phyloP scores from a whole-genome alignment of 345 rosid genomes.

The Hibiscus tridactylites region DNA sequence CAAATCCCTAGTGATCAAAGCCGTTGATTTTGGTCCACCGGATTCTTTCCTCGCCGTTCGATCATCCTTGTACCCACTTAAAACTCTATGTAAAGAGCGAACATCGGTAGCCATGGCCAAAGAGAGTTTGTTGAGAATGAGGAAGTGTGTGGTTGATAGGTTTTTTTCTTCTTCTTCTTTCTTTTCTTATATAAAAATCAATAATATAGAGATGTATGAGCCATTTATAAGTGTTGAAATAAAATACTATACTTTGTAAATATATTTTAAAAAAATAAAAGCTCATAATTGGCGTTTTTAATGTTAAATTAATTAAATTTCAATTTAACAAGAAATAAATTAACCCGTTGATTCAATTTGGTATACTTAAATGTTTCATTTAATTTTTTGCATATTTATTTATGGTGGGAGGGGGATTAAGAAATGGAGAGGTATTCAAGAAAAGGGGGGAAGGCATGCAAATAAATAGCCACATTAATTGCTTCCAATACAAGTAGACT shows the following conservation, averaged over 20 bases:
- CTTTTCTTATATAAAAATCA: neutral
- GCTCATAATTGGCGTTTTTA: neutral
- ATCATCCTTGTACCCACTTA: slow-evolving; percentile 2
- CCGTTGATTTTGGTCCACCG: slow-evolving; percentile 28
- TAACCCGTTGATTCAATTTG: neutral
- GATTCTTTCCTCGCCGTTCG: neutral
- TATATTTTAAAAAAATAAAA: neutral
- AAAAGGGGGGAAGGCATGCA: neutral
- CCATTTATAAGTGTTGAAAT: neutral
- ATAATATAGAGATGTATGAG: neutral
- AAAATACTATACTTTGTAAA: neutral
- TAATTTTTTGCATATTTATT: neutral
- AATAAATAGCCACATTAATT: slow-evolving; percentile 9
- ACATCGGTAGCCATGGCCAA: slow-evolving; percentile 9
- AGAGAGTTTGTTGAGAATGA: neutral
- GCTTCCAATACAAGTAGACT: slow-evolving; percentile 6
- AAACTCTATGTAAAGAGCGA: slow-evolving; percentile 6
- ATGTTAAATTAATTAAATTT: neutral
- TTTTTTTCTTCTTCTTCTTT: neutral
- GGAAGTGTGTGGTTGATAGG: neutral
- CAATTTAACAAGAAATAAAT: neutral
- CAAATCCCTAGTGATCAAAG: slow-evolving; percentile 62
- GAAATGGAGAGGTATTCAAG: neutral
- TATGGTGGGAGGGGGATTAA: neutral
- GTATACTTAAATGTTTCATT: slow-evolving; percentile 1